Conservation (phyloP, 139 green algal genomes). For the Nannochloris sp. region DNA sequence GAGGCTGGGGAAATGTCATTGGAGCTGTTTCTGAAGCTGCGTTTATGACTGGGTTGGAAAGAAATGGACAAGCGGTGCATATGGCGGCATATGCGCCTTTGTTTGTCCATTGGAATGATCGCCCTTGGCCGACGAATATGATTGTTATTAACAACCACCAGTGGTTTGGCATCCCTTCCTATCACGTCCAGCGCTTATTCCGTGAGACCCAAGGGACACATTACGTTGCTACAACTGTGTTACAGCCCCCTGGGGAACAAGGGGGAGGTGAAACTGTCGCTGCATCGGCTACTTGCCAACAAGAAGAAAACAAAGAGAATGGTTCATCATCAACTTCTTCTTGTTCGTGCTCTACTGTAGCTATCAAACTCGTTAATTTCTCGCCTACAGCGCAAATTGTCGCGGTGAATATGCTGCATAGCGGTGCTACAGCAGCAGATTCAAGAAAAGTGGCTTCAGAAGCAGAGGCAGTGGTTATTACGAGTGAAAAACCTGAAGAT, state of each 20-base stretch:
- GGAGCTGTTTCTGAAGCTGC: slow-evolving; percentile 53
- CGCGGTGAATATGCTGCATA: background rate
- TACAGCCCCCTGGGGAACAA: background rate
- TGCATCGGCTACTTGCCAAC: slow-evolving; percentile 36
- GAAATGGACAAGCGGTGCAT: slow-evolving; percentile 43
- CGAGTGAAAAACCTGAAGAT: background rate
- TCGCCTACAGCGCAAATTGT: background rate
- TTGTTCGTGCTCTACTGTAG: slow-evolving; percentile 23
- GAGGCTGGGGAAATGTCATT: background rate
- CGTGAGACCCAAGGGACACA: slow-evolving; percentile 17
- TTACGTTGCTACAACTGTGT: slow-evolving; percentile 10
- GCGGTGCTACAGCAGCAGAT: background rate
- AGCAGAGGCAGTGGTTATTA: background rate
- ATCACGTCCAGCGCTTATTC: slow-evolving; percentile 52
- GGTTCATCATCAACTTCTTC: no score
- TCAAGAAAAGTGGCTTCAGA: background rate
- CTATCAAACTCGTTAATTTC: slow-evolving; percentile 43
- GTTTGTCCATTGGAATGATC: slow-evolving; percentile 44
- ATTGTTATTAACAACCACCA: slow-evolving; percentile 47
- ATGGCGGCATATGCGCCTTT: slow-evolving; percentile 61
- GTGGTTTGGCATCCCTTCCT: slow-evolving; percentile 41
- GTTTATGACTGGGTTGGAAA: slow-evolving; percentile 66
- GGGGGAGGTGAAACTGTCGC: slow-evolving; percentile 8
- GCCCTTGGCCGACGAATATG: slow-evolving; percentile 41
- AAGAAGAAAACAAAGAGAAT: no score